These are phyloP conservation scores for Glaciozyma antarctica DNA, from an alignment of 768 basidiomycete genomes.

Conservation along the genomic window DNA sequence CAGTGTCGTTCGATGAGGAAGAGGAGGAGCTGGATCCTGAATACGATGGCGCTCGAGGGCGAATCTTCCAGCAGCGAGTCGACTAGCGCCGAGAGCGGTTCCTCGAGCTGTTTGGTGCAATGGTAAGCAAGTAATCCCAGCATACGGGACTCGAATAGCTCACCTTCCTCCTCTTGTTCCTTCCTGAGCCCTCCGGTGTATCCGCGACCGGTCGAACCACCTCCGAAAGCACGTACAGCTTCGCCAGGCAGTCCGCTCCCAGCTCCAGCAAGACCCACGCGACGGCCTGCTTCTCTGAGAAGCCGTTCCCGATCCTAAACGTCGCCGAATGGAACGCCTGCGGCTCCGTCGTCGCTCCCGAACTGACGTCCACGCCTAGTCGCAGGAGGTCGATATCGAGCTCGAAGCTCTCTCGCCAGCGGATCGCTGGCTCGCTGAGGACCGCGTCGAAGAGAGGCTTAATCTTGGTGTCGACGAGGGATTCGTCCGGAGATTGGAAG, in stretches of 20 bases:
- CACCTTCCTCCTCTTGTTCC: constrained; percentile 24
- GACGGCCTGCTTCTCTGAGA: constrained; percentile 59
- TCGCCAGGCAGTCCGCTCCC: constrained; percentile 50
- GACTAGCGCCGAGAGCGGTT: constrained; percentile 17
- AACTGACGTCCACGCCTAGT: background rate
- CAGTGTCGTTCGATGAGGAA: constrained; percentile 79
- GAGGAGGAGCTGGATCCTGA: constrained; percentile 63
- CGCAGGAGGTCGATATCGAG: constrained; percentile 25
- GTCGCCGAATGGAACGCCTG: constrained; percentile 54
- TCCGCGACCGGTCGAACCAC: constrained; percentile 1
- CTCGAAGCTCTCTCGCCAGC: constrained; percentile 23
- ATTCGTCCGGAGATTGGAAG: background rate
- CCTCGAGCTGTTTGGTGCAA: constrained; percentile 15
- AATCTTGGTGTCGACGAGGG: background rate
- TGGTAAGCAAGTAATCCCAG: background rate
- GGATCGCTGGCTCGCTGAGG: constrained; percentile 27
- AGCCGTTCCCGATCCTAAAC: constrained; percentile 64
- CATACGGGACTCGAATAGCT: background rate
- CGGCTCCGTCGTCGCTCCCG: background rate
- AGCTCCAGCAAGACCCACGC: constrained; percentile 71
- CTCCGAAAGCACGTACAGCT: constrained; percentile 4
- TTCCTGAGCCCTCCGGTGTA: background rate
- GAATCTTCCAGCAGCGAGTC: constrained; percentile 3
- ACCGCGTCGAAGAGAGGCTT: constrained; percentile 21
- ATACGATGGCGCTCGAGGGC: constrained; percentile 30